Conservation (phyloP, 208 protist species). For the Leishmania tropica region DNA sequence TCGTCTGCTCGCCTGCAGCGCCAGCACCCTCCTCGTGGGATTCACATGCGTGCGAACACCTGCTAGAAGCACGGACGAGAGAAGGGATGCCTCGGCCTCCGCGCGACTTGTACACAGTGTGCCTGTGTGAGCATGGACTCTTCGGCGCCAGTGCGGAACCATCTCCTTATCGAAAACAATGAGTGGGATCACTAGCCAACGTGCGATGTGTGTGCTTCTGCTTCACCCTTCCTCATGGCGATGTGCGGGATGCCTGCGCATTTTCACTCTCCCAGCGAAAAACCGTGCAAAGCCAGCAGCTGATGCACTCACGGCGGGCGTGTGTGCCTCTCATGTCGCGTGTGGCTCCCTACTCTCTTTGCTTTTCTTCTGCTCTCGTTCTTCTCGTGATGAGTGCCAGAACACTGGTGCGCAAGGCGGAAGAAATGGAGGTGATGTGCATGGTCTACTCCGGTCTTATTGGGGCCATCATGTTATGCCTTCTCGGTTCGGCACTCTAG, state of each 20-base stretch:
- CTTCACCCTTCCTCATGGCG: background rate
- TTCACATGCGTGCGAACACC: background rate
- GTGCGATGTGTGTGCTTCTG: background rate
- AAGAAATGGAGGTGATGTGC: conserved; percentile 27
- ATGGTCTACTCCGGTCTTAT: conserved; percentile 52
- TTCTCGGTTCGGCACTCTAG: conserved; percentile 32
- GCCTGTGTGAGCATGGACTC: background rate
- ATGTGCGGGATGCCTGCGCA: too few species aligned
- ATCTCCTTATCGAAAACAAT: background rate
- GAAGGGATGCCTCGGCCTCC: background rate
- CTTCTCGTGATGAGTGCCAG: background rate
- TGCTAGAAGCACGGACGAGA: background rate
- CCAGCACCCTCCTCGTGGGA: too few species aligned
- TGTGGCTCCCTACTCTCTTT: background rate
- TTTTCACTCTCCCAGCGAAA: too few species aligned
- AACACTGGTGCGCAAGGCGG: background rate
- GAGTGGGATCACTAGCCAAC: background rate
- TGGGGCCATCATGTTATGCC: conserved; percentile 34
- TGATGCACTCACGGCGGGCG: too few species aligned
- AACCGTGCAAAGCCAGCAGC: too few species aligned
- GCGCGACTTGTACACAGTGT: background rate
- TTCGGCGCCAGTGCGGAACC: background rate
- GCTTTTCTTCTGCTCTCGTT: background rate
- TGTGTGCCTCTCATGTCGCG: too few species aligned
- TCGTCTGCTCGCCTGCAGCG: background rate